These are phyloP conservation scores for Scheffersomyces stipitis DNA, from an alignment of 805 yeast species.

Conservation along the genomic window DNA sequence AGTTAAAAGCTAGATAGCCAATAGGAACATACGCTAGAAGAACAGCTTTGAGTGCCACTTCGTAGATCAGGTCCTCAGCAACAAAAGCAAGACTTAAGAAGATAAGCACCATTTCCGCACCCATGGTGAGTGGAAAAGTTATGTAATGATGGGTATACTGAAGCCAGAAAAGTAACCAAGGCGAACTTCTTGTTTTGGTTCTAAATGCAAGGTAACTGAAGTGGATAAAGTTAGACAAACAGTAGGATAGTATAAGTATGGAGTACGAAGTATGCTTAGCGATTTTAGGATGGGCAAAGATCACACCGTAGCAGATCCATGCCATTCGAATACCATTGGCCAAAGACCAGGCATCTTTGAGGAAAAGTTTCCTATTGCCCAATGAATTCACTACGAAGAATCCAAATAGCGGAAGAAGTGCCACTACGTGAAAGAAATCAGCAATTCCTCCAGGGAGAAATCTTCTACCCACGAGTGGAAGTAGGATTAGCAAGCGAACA, in stretches of 20 bases:
- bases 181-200: conserved; percentile 35
- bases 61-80: conserved; percentile 18
- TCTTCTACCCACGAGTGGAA: conserved; percentile 63
- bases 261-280: conserved; percentile 45
- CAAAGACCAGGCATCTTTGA: conserved; percentile 26
- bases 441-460: conserved; percentile 74
- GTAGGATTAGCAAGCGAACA: conserved; percentile 49
- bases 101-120: conserved; percentile 34
- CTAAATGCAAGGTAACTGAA: conserved; percentile 35
- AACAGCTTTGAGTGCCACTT: conserved; percentile 22
- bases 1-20: conserved; percentile 34
- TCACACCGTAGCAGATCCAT: conserved; percentile 42
- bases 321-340: conserved; percentile 30
- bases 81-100: conserved; percentile 38
- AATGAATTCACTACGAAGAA: conserved; percentile 9
- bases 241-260: conserved; percentile 36
- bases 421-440: conserved; percentile 52
- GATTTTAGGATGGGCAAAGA: conserved; percentile 40
- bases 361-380: conserved; percentile 7
- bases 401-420: conserved; percentile 32
- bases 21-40: conserved; percentile 36
- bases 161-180: conserved; percentile 35
- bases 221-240: conserved; percentile 31
- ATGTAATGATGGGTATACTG: conserved; percentile 34
- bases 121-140: conserved; percentile 31